Evolutionary conservation across 495 filamentous ascomycete species (phyloP), one percentile per base, ranked within the genome.

Genomic region (Xylona heveae): DNA sequence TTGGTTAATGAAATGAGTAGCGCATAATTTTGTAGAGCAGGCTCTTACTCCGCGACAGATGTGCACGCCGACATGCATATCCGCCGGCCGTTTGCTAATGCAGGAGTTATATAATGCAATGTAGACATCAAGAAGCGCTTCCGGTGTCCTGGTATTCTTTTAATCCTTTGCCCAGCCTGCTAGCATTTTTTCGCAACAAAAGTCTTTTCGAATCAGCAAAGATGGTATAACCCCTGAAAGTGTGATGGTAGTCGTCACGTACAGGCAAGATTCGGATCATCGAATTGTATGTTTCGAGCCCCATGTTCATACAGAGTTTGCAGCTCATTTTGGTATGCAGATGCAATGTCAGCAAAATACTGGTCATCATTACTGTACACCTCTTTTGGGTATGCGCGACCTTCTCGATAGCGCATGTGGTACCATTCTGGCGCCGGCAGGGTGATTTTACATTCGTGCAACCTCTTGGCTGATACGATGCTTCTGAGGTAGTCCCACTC

Each of bases 1-100:
- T n/a, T n/a, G n/a, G n/a, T n/a, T n/a, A n/a, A n/a, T n/a, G n/a
- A n/a, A n/a, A n/a, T n/a, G n/a, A n/a, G n/a, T n/a, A n/a, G n/a
- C n/a, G n/a, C n/a, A n/a, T n/a, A n/a, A n/a, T n/a, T n/a, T n/a
- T n/a, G n/a, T n/a, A n/a, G n/a, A n/a, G n/a, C n/a, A n/a, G n/a
- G n/a, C n/a, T n/a, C n/a, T n/a, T n/a, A n/a, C n/a, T n/a, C 78
- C 78, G 31, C 75, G 67, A 60, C 78, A 82, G 30, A 83, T 55
- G 43, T 83, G 78, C 4, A 84, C 68, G 35, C 77, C 78, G 13
- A 77, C 58, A 53, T 79, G 74, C 50, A 79, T 60, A 40, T 79
- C 71, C n/a, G 59, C 50, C 7, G 71, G 68, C 3, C 67, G 57
- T 28, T 63, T 55, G 41, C 63, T 53, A 49, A 81, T 59, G 48